Evolutionary conservation across 2,329 filamentous ascomycete genomes (phyloP).

Genomic region (Dryadomyces quercus-mongolicae): DNA sequence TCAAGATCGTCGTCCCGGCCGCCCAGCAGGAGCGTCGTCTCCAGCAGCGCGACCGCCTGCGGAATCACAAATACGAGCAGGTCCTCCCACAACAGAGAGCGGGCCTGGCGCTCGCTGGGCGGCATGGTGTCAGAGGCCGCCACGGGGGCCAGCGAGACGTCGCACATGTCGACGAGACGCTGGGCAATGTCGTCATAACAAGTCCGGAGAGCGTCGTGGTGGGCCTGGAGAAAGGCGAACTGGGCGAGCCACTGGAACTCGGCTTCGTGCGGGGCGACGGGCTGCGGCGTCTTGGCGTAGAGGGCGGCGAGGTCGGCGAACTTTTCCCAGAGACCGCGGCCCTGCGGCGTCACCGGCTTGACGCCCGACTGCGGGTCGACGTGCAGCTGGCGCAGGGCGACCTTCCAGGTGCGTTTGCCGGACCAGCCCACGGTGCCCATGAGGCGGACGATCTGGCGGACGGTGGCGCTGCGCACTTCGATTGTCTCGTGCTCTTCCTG

Average conservation of each 20-base stretch:
- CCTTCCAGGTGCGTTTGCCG: conserved; percentile 7
- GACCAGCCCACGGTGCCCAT: conserved; percentile 11
- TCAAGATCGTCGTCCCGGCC: conserved; percentile 4
- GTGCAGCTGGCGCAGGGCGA: not conserved
- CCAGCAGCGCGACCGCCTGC: conserved; percentile 2
- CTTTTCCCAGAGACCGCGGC: not conserved
- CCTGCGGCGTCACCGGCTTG: not conserved
- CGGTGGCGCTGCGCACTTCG: not conserved
- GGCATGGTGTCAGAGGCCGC: not conserved
- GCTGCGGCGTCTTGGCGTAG: not conserved
- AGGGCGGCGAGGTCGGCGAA: not conserved
- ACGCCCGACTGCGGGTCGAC: not conserved
- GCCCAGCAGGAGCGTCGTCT: conserved; percentile 5
- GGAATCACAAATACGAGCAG: conserved; percentile 7
- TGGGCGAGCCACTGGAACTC: not conserved
- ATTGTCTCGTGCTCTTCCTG: not conserved
- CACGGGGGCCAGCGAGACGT: not conserved
- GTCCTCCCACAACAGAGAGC: conserved; percentile 7
- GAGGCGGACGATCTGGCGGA: not conserved
- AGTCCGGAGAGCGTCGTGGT: not conserved
- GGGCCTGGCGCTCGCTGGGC: not conserved
- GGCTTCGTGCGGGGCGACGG: not conserved
- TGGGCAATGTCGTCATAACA: not conserved
- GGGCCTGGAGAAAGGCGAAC: not conserved
- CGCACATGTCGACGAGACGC: not conserved